phyloP scores from a whole-genome alignment of 768 basidiomycete genomes.

The Sporobolomyces pararoseus region DNA sequence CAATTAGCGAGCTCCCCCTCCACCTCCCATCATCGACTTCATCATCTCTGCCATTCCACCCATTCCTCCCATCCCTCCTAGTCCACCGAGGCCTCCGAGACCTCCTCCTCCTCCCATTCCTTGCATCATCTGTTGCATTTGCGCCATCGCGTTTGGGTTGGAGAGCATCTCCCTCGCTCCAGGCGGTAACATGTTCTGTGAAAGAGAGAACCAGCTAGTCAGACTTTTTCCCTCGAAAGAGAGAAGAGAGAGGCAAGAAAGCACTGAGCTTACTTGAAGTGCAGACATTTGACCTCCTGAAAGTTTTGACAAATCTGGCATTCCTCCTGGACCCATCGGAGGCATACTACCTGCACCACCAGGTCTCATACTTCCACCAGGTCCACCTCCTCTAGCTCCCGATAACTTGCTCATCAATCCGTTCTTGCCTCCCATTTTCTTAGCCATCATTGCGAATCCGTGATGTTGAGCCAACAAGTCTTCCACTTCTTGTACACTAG shows the following conservation, averaged over 20 bases:
- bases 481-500: slow-evolving; percentile 94
- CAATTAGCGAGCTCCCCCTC: not conserved
- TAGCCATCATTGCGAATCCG: slow-evolving; percentile 99
- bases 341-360: slow-evolving; percentile 32
- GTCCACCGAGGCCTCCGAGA: no score
- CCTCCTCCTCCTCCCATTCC: slow-evolving; percentile 78
- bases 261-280: slow-evolving; percentile 75
- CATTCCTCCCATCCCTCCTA: slow-evolving; percentile 81
- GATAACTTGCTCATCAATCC: slow-evolving; percentile 90
- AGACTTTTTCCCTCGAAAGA: slow-evolving; percentile 19
- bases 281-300: slow-evolving; percentile 89
- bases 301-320: slow-evolving; percentile 54
- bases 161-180: slow-evolving; percentile 57
- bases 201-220: not conserved
- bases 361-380: slow-evolving; percentile 55
- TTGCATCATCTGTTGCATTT: slow-evolving; percentile 84
- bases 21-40: slow-evolving; percentile 53
- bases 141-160: slow-evolving; percentile 30
- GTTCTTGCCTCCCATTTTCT: slow-evolving; percentile 94
- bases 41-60: slow-evolving; percentile 50
- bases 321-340: slow-evolving; percentile 28
- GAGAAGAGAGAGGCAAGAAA: not conserved
- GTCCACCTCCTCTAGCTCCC: slow-evolving; percentile 69
- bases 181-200: slow-evolving; percentile 86
- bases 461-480: slow-evolving; percentile 92